Base-by-base conservation (phyloP, 805 yeast species). In the Starmerella asiatica region DNA sequence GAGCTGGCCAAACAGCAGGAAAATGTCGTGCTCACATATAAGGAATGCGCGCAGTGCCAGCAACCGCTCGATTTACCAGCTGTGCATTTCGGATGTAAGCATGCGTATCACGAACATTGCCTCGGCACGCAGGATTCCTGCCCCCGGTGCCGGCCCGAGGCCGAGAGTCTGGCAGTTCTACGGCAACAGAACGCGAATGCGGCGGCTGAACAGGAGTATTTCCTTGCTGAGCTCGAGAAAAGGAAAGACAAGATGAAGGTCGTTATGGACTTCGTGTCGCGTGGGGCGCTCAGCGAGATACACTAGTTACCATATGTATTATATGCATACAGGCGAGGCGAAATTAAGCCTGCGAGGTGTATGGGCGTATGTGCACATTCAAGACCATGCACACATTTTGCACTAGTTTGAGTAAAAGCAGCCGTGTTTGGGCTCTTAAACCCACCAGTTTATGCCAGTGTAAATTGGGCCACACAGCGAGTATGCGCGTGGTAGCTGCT, bases 51-150 rank as follows among this genome's bases (percentile, higher is more conserved):
- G 12, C 66, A 73, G 15, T 86, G 95, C 55, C 64, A 70, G 8
- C 62, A 69, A 32, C 67, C 71, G 11, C 60, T 88, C 17, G 93
- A 82, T 43, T 66, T 76, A 31, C 96, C 97, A 0, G 69, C 78
- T 2, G 71, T 81, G 1, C 93, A 82, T 51, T 91, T 88, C 63
- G 71, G 75, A 47, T 91, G 98, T 61, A 68, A 69, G 23, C 98
- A 91, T 53, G 74, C 91, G 3, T 85, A 73, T 54, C 97, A 91
- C 54, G 81, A 79, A 49, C 65, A 79, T 32, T 91, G 98, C 55
- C 59, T 84, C 8, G 44, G 35, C 14, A 49, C 48, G 18, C 39
- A 54, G 18, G 59, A 56, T 31, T 8, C 8, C 21, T 88, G 97
- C 55, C 94, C 96, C 0, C 64, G 68, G 30, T 88, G 96, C 55